Percentiles rank a stretch among this genome's conserved stretches.
Evolutionary conservation across 2,329 filamentous ascomycete genomes (phyloP).

Genomic region (Cytospora chrysosperma): DNA sequence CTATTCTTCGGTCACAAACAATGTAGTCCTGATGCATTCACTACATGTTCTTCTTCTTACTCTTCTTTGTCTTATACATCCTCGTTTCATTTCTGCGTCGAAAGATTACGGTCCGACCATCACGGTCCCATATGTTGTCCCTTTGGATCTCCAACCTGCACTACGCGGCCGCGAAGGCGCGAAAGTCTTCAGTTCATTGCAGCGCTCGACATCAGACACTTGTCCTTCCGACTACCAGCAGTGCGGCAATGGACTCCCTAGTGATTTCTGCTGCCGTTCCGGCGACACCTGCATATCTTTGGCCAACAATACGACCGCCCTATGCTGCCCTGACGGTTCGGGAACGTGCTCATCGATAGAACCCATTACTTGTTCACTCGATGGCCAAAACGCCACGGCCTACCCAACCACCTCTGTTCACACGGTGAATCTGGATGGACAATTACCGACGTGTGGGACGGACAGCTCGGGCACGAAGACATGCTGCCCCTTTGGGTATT

Average conservation of each 20-base stretch:
- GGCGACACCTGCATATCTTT: conserved; percentile 17
- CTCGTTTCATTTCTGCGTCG: not conserved
- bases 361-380: conserved; percentile 21
- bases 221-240: conserved; percentile 21
- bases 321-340: conserved; percentile 18
- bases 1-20: conserved; percentile 1
- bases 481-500: conserved; percentile 24
- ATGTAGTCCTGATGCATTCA: conserved; percentile 25
- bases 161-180: conserved; percentile 3
- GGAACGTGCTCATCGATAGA: conserved; percentile 15
- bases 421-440: conserved; percentile 15
- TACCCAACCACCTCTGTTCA: conserved; percentile 16
- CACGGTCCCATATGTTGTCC: not conserved
- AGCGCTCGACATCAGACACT: conserved; percentile 8
- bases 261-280: conserved; percentile 19
- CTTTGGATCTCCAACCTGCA: not conserved
- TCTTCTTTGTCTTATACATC: conserved; percentile 10
- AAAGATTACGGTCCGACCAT: not conserved
- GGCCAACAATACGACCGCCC: conserved; percentile 16
- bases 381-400: conserved; percentile 17
- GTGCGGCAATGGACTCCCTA: conserved; percentile 20
- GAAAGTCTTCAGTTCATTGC: not conserved
- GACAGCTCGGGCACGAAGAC: conserved; percentile 1
- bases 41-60: conserved; percentile 11
- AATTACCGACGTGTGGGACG: conserved; percentile 18